Percentiles rank a stretch among this genome's conserved stretches.
These are phyloP conservation scores for Geotrichum europaeum DNA, from an alignment of 1,139 yeast genomes.

Conservation along the genomic window DNA sequence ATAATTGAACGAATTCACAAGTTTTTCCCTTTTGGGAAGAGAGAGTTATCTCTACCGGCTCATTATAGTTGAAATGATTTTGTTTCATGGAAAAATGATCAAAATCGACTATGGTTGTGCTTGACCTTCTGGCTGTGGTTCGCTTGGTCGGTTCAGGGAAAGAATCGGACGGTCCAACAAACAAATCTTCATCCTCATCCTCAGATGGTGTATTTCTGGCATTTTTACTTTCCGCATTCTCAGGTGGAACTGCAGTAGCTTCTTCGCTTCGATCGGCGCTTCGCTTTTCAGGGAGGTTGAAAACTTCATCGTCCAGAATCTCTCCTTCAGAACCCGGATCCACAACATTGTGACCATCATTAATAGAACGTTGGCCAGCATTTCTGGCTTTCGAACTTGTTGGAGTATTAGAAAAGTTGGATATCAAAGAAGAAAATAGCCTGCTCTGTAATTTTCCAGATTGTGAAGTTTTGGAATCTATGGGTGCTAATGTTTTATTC, in stretches of 20 bases:
- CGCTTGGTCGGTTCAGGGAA: not conserved
- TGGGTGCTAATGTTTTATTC: not conserved
- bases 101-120: not conserved
- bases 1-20: not conserved
- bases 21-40: not conserved
- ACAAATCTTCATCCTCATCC: not conserved
- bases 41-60: not conserved
- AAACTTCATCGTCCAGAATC: not conserved
- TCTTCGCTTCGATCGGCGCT: too few relatives aligned
- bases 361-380: slow-evolving; percentile 1
- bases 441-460: slow-evolving; percentile 5
- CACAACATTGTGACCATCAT: not conserved
- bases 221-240: too few relatives aligned
- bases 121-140: not conserved
- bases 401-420: slow-evolving; percentile 3
- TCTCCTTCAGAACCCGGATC: not conserved
- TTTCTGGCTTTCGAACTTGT: not conserved
- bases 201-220: not conserved
- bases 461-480: not conserved
- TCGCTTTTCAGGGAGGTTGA: too few relatives aligned
- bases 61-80: slow-evolving; percentile 1
- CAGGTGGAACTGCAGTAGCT: too few relatives aligned
- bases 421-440: slow-evolving; percentile 9
- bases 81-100: not conserved
- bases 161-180: not conserved